Evolutionary conservation across 805 yeast species (phyloP).

Genomic region (Cyberlindnera nakhonratchasimensis): DNA sequence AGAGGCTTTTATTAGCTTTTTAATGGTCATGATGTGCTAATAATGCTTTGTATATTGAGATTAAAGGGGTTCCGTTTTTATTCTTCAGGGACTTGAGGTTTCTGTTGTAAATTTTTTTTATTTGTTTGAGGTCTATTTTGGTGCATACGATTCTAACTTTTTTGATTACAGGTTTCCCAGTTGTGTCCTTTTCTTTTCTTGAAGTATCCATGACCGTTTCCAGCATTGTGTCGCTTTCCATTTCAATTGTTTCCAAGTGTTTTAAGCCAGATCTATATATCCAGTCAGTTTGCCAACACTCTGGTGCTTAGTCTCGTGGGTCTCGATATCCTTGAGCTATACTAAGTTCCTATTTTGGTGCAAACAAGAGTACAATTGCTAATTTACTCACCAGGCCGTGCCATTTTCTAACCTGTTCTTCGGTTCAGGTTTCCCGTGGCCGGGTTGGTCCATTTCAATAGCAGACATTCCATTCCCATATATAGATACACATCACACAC

Average conservation of each 20-base stretch:
- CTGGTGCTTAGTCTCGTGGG: constrained; percentile 64
- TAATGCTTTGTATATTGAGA: constrained; percentile 25
- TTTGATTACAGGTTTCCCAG: constrained; percentile 2
- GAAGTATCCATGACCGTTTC: background rate
- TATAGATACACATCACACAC: too few species aligned
- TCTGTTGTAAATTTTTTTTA: constrained; percentile 9
- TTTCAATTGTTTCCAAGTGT: background rate
- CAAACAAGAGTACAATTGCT: constrained; percentile 71
- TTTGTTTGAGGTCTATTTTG: background rate
- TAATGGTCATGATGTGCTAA: constrained; percentile 14
- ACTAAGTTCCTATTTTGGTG: constrained; percentile 86
- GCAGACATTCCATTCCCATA: constrained; percentile 36
- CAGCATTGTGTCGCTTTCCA: background rate
- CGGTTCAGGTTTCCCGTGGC: constrained; percentile 34
- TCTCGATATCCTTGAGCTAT: constrained; percentile 33
- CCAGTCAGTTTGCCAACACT: constrained; percentile 79
- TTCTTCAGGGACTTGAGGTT: constrained; percentile 6
- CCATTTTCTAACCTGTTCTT: constrained; percentile 18
- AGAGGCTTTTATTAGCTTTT: constrained; percentile 23
- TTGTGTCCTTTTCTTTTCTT: background rate
- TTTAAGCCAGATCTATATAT: background rate
- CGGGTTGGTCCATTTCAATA: constrained; percentile 68
- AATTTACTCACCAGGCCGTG: constrained; percentile 69
- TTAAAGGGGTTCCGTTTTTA: constrained; percentile 19
- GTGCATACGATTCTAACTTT: constrained; percentile 2